Evolutionary conservation across 148 eudicot genomes (phyloP), one percentile per base, ranked within the genome.

Genomic region (Chenopodium quinoa): DNA sequence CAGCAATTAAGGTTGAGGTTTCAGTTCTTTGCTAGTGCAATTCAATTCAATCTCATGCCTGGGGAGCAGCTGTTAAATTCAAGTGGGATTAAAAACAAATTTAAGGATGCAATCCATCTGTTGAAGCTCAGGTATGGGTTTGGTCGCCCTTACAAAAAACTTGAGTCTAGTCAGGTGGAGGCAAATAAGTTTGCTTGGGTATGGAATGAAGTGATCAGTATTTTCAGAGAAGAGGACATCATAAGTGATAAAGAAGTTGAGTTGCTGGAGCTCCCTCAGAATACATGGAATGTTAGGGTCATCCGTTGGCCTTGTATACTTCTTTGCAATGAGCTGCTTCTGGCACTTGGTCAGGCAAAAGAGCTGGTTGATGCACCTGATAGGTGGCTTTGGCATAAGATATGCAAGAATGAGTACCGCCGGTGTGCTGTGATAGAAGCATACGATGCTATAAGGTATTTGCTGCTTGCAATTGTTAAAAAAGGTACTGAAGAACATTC

Each of bases 1-100:
- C 91, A 92, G 84, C 98, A 95, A 82, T 78, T 95, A 85, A 91
- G 98, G 86, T 80, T 95, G 89, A 92, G 98, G 62, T 95, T 95
- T 80, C 97, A 92, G 87, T 93, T 93, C 87, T 95, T 95, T 81
- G 97, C 98, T 16, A 92, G 97, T 67, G 98, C 98, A 22, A 90
- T 95, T 81, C 98, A 93, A 82, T 95, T 95, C 75, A 95, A 93
- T 85, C 93, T 95, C 81, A 93, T 95, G 96, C 97, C 98, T 16
- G 92, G 93, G 81, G 98, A 93, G 89, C 98, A 92, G 89, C 85
- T 93, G 62, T 73, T 92, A 75, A 87, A 92, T 86, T 84, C 90
- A 4, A 84, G 90, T 74, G 93, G 97, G 64, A 67, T 95, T 11
- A 88, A 80, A 80, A 91, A 84, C 85, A 95, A 88, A 82, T 85